Base-by-base conservation (phyloP, 106 monocot species). In the Cymbidium sinense region DNA sequence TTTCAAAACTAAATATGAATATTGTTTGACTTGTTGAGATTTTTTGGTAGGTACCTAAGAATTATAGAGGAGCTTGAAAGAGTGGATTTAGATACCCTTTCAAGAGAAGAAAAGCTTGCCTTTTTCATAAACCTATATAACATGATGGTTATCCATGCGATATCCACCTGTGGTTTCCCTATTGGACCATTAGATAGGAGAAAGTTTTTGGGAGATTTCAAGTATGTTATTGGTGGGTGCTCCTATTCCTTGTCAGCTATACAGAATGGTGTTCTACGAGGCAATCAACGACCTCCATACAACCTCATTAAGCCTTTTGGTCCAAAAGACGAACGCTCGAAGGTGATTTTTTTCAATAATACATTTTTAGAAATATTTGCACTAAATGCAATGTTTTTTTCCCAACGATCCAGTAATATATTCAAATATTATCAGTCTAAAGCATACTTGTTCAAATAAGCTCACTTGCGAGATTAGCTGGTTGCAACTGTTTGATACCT, bases 41-140 rank as follows among this genome's bases (percentile, higher is more conserved):
- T 62, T 28, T 62, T 81, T 19, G 79, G 47, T 51, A 96, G 96
- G 82, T 96, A 91, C 61, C 37, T 91, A 72, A 91, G 96, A 84
- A 84, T 86, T 74, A 79, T 82, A 55, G 93, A 96, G 83, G 96
- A 91, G 80, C 91, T 96, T 43, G 93, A 96, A 43, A 93, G 96
- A 79, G 96, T 93, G 55, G 89, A 91, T 13, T 75, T 91, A 73
- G 82, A 87, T 34, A 78, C 72, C 28, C 75, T 91, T 43, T 86
- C 93, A 23, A 91, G 91, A 61, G 96, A 96, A 84, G 96, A 96
- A 67, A 96, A 89, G 51, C 91, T 96, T 51, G 85, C 96, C 37
- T 96, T 96, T 73, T 96, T 96, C 70, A 91, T 96, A 75, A 96
- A 96, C 82, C 80, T 96, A 12, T 88, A 96, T 50, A 96, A 96